Evolutionary conservation across 202 grass and related monocot genomes (phyloP), one percentile per base, ranked within the genome.

Genomic region (Carex sylvatica): DNA sequence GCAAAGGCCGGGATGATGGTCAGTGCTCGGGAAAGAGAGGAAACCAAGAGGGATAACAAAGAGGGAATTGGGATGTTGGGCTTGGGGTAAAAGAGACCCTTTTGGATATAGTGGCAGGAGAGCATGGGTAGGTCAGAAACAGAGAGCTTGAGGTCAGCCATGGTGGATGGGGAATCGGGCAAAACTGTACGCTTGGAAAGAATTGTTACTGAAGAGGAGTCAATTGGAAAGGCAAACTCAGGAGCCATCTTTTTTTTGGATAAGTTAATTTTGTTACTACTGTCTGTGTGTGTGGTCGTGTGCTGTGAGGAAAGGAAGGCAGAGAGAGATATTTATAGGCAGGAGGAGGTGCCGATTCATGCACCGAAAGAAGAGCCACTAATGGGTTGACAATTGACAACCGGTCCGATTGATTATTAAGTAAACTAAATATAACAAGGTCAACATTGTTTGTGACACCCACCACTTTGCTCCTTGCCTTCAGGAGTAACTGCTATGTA

Each of bases 91-190:
- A 99, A 93, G 82, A 99, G 91, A 16, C 97, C 97, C 81, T 99
- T 99, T 86, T 99, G 97, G 85, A 99, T 99, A 83, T 96, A 99
- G 83, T 99, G 93, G 97, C 97, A 99, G 18, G 97, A 99, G 18
- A 99, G 89, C 97, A 99, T 99, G 80, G 97, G 97, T 61, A 99
- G 83, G 83, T 99, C 97, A 49, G 97, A 99, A 63, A 99, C 88
- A 38, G 97, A 99, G 0, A 99, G 89, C 58, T 83, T 90, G 62
- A 99, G 91, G 47, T 96, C 89, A 30, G 79, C 88, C 74, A 89
- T 22, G 30, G 36, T 23, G 59, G 97, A 89, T 56, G 68, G 40
- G 11, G 16, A 24, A 70, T 92, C 87, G 1, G 97, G 97, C 40
- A 47, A 86, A 20, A 99, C 86, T 18, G 73, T 85, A 74, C 85